Evolutionary conservation across 768 basidiomycete species (phyloP), one percentile per base, ranked within the genome.

Genomic region (Termitomyces sp.): DNA sequence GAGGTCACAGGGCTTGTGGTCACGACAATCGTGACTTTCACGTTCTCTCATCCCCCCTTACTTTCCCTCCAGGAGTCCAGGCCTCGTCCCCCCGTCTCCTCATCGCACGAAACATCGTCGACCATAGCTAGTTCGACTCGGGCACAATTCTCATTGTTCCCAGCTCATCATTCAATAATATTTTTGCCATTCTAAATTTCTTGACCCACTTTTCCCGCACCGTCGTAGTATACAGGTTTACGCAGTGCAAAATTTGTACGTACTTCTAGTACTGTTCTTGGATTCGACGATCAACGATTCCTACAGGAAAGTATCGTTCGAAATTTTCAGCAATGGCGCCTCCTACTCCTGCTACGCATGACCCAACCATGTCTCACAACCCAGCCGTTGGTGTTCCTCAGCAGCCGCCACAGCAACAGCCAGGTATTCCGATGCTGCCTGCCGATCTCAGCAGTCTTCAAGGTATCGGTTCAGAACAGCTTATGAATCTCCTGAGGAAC

Each of bases 401-500:
- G 13, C 71, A 70, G 58, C 65, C 70, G 54, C 61, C 71, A 34
- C 73, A 69, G 31, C 59, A 66, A 13, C 66, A 65, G 34, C 62
- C 31, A 59, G 63, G 11, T 47, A 67, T 36, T 72, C 74, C 41
- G 39, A 75, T 41, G 39, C 66, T 73, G 20, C 52, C 69, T 66
- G 36, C 62, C 72, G 53, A 62, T 66, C 52, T 66, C 51, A 63
- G 61, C 6, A 70, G 72, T 11, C 70, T 87, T 7, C 58, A 55
- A 45, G 46, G 53, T 13, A 13, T 59, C 50, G 82, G 85, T 66
- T 75, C 79, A 22, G 75, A 75, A 34, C 87, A 88, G 70, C 76
- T 90, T 55, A 76, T 84, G 71, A 80, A 72, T 51, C 69, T 90
- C 33, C 71, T 90, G 24, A 82, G 85, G 56, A 78, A 78, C 49